Evolutionary conservation across 352 stramenopile species (phyloP).

Genomic region (Phytophthora hibernalis): DNA sequence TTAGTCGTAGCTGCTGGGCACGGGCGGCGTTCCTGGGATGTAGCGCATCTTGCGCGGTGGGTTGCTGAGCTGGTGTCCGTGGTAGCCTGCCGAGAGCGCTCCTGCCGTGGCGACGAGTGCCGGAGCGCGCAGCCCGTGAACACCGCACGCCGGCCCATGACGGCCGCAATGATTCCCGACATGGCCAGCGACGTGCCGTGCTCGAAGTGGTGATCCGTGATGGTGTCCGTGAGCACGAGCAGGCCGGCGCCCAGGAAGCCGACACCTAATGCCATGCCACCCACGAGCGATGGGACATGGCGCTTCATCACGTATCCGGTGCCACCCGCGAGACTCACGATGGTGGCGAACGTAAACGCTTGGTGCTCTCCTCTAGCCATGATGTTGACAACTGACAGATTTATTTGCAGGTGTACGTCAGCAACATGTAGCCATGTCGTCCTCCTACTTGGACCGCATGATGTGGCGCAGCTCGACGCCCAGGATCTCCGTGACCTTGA

Average conservation of each 20-base stretch:
- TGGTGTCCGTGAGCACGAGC: constrained; percentile 73
- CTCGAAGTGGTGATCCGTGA: constrained; percentile 75
- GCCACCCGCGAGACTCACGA: constrained; percentile 69
- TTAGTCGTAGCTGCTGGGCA: constrained; percentile 46
- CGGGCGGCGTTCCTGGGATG: constrained; percentile 53
- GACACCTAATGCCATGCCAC: constrained; percentile 63
- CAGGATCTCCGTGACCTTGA: constrained; percentile 85
- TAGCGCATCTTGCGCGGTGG: constrained; percentile 64
- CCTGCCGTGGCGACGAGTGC: constrained; percentile 55
- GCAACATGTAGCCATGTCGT: constrained; percentile 4
- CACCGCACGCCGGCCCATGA: constrained; percentile 63
- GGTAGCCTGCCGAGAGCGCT: constrained; percentile 71
- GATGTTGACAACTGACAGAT: constrained; percentile 3
- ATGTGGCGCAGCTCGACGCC: constrained; percentile 88
- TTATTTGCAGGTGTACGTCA: constrained; percentile 5
- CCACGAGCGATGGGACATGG: constrained; percentile 72
- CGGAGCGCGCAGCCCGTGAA: constrained; percentile 52
- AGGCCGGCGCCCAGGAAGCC: constrained; percentile 72
- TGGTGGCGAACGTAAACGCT: constrained; percentile 75
- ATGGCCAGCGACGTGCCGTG: constrained; percentile 75
- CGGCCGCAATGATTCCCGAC: constrained; percentile 68
- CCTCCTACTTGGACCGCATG: constrained; percentile 74
- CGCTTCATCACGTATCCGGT: constrained; percentile 68
- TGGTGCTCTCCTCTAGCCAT: constrained; percentile 61
- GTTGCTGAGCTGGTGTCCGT: constrained; percentile 71